phyloP scores from a whole-genome alignment of 768 basidiomycete species.

The Mycena galericulata region DNA sequence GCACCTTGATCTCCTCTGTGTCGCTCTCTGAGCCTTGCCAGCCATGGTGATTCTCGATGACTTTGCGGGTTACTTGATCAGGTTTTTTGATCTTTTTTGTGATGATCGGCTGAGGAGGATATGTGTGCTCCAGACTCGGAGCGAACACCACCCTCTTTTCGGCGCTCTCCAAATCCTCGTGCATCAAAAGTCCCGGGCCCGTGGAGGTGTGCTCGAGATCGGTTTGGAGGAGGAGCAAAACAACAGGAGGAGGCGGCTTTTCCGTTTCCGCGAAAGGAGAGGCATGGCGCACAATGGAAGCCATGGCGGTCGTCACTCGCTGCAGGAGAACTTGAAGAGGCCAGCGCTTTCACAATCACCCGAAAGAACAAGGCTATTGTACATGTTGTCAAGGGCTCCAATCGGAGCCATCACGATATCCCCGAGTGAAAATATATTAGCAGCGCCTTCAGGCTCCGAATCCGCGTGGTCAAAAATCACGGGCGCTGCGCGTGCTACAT shows the following conservation, averaged over 20 bases:
- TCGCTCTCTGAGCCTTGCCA: not conserved
- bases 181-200: slow-evolving; percentile 17
- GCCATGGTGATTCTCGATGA: not conserved
- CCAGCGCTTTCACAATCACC: too few species aligned
- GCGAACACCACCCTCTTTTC: slow-evolving; percentile 13
- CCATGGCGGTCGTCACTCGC: slow-evolving; percentile 18
- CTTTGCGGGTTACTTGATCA: not conserved
- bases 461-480: slow-evolving; percentile 9
- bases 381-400: not conserved
- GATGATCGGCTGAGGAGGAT: slow-evolving; percentile 19
- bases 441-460: not conserved
- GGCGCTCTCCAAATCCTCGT: slow-evolving; percentile 16
- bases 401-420: slow-evolving; percentile 10
- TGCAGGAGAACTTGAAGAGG: slow-evolving; percentile 2
- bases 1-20: slow-evolving; percentile 12
- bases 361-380: not conserved
- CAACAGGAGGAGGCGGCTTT: slow-evolving; percentile 17
- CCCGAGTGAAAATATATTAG: not conserved
- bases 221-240: slow-evolving; percentile 14
- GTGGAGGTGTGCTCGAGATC: slow-evolving; percentile 15
- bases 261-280: slow-evolving; percentile 22
- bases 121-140: not conserved
- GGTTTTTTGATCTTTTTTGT: not conserved
- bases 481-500: not conserved
- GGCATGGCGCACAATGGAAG: not conserved